phyloP scores from a whole-genome alignment of 257 asterid species.

The Ehretia macrophylla region DNA sequence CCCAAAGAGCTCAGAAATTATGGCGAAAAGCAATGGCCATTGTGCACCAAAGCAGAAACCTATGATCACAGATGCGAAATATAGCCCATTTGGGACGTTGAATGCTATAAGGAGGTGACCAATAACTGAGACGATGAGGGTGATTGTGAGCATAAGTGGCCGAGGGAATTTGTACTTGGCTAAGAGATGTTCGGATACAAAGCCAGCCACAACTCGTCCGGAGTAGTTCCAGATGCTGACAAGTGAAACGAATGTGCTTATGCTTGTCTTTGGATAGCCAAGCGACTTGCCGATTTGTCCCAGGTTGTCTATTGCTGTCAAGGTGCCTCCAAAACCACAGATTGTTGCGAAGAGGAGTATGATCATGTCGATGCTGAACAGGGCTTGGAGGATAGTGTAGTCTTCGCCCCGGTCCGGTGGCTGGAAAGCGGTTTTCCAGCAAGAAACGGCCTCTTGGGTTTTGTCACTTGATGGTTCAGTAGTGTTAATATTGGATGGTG shows the following conservation, averaged over 20 bases:
- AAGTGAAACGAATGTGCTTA: constrained; percentile 68
- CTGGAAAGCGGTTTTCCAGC: constrained; percentile 53
- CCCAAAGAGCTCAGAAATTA: constrained; percentile 76
- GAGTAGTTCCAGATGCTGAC: constrained; percentile 85
- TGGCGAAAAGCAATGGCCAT: constrained; percentile 77
- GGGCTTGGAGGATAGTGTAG: constrained; percentile 72
- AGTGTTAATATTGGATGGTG: not conserved
- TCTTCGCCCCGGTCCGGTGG: constrained; percentile 70
- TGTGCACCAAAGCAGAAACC: constrained; percentile 90
- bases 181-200: constrained; percentile 49
- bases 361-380: constrained; percentile 59
- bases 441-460: constrained; percentile 32
- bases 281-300: constrained; percentile 65
- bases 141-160: constrained; percentile 48
- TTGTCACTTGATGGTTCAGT: not conserved
- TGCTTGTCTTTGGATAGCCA: constrained; percentile 57
- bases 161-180: constrained; percentile 61
- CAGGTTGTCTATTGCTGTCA: constrained; percentile 71
- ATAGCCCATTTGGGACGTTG: constrained; percentile 52
- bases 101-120: constrained; percentile 72
- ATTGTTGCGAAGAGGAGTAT: constrained; percentile 57
- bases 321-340: constrained; percentile 77
- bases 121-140: constrained; percentile 37
- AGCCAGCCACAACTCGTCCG: constrained; percentile 70
- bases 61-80: constrained; percentile 65